Evolutionary conservation across 140 eudicot genomes (phyloP), one percentile per base, ranked within the genome.

Genomic region (Anethum foeniculum): DNA sequence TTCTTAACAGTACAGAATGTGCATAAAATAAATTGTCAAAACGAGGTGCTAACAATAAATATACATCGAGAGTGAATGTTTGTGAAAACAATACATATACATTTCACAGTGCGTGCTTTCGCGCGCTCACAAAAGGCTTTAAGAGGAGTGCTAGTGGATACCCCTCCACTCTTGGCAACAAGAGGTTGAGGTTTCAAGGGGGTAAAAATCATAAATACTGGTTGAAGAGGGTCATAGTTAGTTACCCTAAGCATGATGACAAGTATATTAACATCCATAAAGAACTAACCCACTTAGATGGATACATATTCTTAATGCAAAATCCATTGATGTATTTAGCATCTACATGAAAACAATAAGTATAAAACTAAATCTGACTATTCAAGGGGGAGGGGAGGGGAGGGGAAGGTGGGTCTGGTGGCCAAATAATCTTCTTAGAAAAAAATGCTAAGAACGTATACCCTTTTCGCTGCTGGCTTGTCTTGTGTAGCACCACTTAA

Each of bases 391-490:
- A 9, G 4, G 30, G 28, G 30, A 6, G 6, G 41, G 41, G 41
- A 38, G 41, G 41, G n/a, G n/a, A n/a, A n/a, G 62, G 28, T 6
- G 12, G 27, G 3, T 1, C 0, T 1, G 12, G 28, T 51, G 58
- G 58, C 58, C n/a, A 54, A 21, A 41, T 54, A 54, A 54, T 54
- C 27, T 39, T 21, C 56, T 27, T 27, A 30, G 23, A 15, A 3
- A 3, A 60, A 49, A 62, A 79, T 15, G 60, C 44, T 39, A 76
- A 46, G 34, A 78, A 52, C 48, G 14, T 88, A 64, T 88, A 96
- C 99, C 97, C 98, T 96, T 84, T 96, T 96, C 32, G 89, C 98
- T 56, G 90, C 88, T 68, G 97, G 77, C 86, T 93, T 96, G 85
- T 93, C 99, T 86, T 96, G 99, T 5, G 94, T 65, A 52, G 95